Evolutionary conservation across 441 rosid genomes (phyloP).

Genomic region (Capsella rubella): DNA sequence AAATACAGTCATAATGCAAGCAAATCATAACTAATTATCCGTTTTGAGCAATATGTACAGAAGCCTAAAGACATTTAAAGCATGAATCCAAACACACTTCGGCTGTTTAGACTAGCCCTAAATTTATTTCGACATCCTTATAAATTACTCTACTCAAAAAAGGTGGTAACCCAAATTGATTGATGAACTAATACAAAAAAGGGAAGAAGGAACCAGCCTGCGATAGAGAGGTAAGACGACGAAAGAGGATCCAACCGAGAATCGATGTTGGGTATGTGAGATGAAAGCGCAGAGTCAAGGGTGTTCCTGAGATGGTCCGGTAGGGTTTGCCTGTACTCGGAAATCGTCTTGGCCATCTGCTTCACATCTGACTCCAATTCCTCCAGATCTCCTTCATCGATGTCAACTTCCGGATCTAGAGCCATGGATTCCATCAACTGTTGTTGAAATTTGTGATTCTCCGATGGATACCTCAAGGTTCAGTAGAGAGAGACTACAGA

Average conservation of each 20-base stretch:
- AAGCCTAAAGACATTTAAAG: neutral
- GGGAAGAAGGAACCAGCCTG: slow-evolving; percentile 31
- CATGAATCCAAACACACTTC: neutral
- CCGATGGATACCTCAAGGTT: neutral
- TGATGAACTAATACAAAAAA: neutral
- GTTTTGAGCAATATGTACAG: neutral
- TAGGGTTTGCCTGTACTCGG: slow-evolving; percentile 43
- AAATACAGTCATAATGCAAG: neutral
- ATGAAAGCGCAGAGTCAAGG: slow-evolving; percentile 40
- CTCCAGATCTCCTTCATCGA: slow-evolving; percentile 38
- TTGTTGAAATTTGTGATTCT: neutral
- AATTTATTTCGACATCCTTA: neutral
- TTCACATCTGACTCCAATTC: slow-evolving; percentile 40
- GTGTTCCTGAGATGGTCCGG: slow-evolving; percentile 42
- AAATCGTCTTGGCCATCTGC: slow-evolving; percentile 38
- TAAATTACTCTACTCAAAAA: neutral
- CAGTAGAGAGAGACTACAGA: neutral
- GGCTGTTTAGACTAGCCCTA: too few relatives aligned
- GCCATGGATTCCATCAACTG: slow-evolving; percentile 19
- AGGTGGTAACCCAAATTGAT: neutral
- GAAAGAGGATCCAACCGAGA: slow-evolving; percentile 31
- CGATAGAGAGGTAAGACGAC: slow-evolving; percentile 6
- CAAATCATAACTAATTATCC: neutral
- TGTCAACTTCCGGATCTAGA: neutral
- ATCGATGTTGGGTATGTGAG: slow-evolving; percentile 9